Base-by-base conservation (phyloP, 177 flowering plant genomes). In the Vitis hybrid region DNA sequence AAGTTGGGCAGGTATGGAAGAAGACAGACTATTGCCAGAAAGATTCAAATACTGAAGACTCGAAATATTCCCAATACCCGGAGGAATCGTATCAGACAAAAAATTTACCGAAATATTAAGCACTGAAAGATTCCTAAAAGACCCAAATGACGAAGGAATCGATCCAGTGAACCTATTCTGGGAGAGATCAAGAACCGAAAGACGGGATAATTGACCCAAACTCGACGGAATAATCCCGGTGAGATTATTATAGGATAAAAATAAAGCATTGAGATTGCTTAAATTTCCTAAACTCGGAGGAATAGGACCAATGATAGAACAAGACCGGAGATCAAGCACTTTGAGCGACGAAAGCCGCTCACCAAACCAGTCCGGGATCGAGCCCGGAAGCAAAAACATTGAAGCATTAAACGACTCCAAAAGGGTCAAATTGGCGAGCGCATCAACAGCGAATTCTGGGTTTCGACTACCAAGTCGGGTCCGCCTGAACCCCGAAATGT, bases 361-460 rank as follows among this genome's bases (percentile, higher is more conserved):
- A 2, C 94, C 94, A 13, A 90, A 79, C 90, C 83, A 90, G 19
- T 81, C 83, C 8, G 95, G 95, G 57, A 90, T 87, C 2, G 76
- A 17, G 8, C 95, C 95, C 2, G 91, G 91, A 14, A 90, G 87
- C n/a, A 61, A 58, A 72, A 90, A 87, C 13, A 62, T 51, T 0
- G 94, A 90, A 13, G 94, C 82, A 76, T 90, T 90, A 72, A 90
- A 88, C 17, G 83, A 78, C 19, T 22, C 69, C 67, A 89, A 73
- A 14, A 31, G 22, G 4, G 89, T 85, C 33, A 89, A 78, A 77
- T 84, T 85, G 57, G 70, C 83, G 47, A 89, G 82, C 11, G 88
- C 75, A 71, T 87, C 87, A 2, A 87, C 92, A 1, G 82, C 69
- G 19, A 89, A 89, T 64, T 74, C 81, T 5, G 90, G 92, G 77